These are phyloP conservation scores for Pseudocercospora fuligena DNA, from an alignment of 2,329 filamentous ascomycete genomes.

Conservation along the genomic window DNA sequence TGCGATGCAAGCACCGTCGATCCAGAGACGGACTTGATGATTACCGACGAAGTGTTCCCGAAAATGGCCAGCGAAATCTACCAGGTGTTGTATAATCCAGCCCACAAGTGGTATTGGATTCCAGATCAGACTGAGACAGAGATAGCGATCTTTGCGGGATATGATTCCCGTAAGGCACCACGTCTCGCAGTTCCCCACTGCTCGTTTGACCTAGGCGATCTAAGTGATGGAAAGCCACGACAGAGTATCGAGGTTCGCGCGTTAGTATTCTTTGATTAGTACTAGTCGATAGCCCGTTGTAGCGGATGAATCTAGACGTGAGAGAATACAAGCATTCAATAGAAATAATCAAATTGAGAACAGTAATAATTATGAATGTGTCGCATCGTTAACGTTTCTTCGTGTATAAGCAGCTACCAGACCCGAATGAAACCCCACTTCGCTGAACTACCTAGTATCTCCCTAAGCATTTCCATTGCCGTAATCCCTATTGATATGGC, in stretches of 20 bases:
- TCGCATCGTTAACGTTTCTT: too few species aligned
- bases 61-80: slow-evolving; percentile 18
- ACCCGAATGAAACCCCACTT: too few species aligned
- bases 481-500: too few species aligned
- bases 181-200: slow-evolving; percentile 9
- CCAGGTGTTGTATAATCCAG: slow-evolving; percentile 16
- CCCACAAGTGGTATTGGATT: slow-evolving; percentile 18
- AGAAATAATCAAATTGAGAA: too few species aligned
- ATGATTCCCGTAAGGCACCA: slow-evolving; percentile 11
- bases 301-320: too few species aligned
- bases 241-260: slow-evolving; percentile 15
- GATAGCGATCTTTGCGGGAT: slow-evolving; percentile 13
- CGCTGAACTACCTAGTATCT: too few species aligned
- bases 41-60: slow-evolving; percentile 19
- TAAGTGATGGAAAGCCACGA: slow-evolving; percentile 12
- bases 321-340: too few species aligned
- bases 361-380: too few species aligned
- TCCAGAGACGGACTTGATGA: not conserved
- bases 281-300: too few species aligned
- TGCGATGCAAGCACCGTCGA: slow-evolving; percentile 12
- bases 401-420: too few species aligned
- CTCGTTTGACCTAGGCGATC: slow-evolving; percentile 8
- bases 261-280: slow-evolving; percentile 8
- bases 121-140: slow-evolving; percentile 16
- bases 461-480: too few species aligned